Base-by-base conservation (phyloP, 306 rosid species). In the Coriaria nepalensis region DNA sequence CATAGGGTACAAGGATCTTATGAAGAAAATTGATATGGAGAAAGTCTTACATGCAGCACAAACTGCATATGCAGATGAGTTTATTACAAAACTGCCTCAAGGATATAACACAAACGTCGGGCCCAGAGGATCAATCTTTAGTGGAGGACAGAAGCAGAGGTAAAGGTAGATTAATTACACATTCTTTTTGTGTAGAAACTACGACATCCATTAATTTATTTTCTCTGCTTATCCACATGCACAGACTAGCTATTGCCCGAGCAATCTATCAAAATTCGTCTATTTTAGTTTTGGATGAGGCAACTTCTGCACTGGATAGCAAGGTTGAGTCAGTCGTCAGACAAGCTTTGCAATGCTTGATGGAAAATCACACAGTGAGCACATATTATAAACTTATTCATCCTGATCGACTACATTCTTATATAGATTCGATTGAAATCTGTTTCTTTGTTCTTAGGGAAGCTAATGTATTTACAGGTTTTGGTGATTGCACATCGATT, bases 111-210 rank as follows among this genome's bases (percentile, higher is more conserved):
- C 95, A 49, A 52, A 83, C 50, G 74, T 88, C 32, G 95, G 96
- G 72, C 96, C 88, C 20, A 74, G 95, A 62, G 94, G 96, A 58
- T 88, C 79, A 55, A 70, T 63, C 49, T 61, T 83, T 74, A 88
- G 95, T 42, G 95, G 96, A 55, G 96, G 96, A 62, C 95, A 88
- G 65, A 83, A 77, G 77, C 96, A 81, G 74, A 80, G 96, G 96
- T 35, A 57, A 47, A 59, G 29, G 2, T 68, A 20, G 29, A 20
- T 20, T 20, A 20, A 20, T 20, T 20, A 20, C 29, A 20, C 29
- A 20, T 20, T 20, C n/a, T n/a, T n/a, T n/a, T n/a, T n/a, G n/a
- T n/a, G n/a, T n/a, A n/a, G n/a, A n/a, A n/a, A n/a, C n/a, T n/a
- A n/a, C n/a, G n/a, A n/a, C n/a, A n/a, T n/a, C n/a, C n/a, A n/a